Evolutionary conservation across 139 green algal species (phyloP), one percentile per base, ranked within the genome.

Genomic region (Haematococcus lacustris): DNA sequence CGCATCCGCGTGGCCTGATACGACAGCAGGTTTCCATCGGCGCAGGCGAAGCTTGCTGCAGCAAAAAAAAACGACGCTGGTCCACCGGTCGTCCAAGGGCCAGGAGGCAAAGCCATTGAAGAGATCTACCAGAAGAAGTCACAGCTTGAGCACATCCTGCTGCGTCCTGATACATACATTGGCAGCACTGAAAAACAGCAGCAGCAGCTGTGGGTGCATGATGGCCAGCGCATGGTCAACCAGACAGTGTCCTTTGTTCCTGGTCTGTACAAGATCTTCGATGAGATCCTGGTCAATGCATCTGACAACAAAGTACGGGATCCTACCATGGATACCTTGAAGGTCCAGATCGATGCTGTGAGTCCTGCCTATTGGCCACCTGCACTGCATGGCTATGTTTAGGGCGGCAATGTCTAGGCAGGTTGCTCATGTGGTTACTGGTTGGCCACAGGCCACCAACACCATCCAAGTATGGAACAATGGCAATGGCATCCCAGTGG

Each of bases 251-350:
- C 72, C 6, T 96, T 87, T 39, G 91, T 91, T 1, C 96, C 96
- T 25, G 96, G 93, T 9, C 82, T 99, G n/a, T 99, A 98, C 89
- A 99, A 99, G 77, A 99, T 99, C 69, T 99, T 99, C 79, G 96
- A 99, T 73, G 96, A 99, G 83, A 98, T 99, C 68, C 75, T 99
- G 38, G 96, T 99, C 33, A 99, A 99, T 76, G 96, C 96, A 2
- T 91, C 93, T 1, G 96, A 99, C 87, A 97, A 99, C 89, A 99
- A 98, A 76, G 92, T 97, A 2, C 78, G 96, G 0, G 94, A 99
- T 76, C 25, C 86, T 5, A 86, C 72, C 34, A 99, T 99, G 96
- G 90, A 97, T 84, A 91, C 79, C 2, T 47, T 99, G 40, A 78
- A 82, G 9, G 89, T 97, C 1, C 85, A 91, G 67, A 89, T 98